A percentile compares a stretch with the other conserved stretches of the same genome.
Conservation (phyloP, 225 moss, liverwort and hornwort species). For the Thuidium tamariscinum region DNA sequence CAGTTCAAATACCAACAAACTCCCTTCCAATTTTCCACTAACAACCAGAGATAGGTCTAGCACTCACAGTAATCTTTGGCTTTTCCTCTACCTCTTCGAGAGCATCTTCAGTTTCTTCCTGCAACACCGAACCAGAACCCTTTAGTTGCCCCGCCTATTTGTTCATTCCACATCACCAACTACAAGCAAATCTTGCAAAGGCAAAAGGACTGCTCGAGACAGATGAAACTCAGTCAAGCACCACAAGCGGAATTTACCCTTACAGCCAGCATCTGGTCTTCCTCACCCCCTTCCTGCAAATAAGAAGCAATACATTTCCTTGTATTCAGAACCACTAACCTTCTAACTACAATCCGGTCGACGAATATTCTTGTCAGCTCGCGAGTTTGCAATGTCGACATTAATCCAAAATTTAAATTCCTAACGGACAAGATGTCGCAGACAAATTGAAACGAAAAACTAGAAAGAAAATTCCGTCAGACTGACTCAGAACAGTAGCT, state of each 20-base stretch:
- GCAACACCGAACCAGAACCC: not conserved
- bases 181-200: not conserved
- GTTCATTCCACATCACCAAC: not conserved
- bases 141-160: not conserved
- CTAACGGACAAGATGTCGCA: not conserved
- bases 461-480: not conserved
- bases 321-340: conserved; percentile 1
- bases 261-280: conserved; percentile 11
- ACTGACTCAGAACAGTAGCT: not conserved
- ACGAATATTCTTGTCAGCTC: not conserved
- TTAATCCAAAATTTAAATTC: not conserved
- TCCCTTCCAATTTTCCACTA: not conserved
- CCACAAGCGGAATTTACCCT: conserved; percentile 11
- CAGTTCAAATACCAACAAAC: not conserved
- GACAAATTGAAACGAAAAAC: not conserved
- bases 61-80: conserved; percentile 62
- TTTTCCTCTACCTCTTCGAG: conserved; percentile 43
- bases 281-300: conserved; percentile 29
- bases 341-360: not conserved
- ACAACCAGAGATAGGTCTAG: not conserved
- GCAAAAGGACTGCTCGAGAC: not conserved
- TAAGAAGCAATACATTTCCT: not conserved
- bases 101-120: conserved; percentile 32
- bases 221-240: not conserved
- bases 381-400: not conserved